Evolutionary conservation across 1,284 basidiomycete species (phyloP).

Genomic region (Hemileia vastatrix): DNA sequence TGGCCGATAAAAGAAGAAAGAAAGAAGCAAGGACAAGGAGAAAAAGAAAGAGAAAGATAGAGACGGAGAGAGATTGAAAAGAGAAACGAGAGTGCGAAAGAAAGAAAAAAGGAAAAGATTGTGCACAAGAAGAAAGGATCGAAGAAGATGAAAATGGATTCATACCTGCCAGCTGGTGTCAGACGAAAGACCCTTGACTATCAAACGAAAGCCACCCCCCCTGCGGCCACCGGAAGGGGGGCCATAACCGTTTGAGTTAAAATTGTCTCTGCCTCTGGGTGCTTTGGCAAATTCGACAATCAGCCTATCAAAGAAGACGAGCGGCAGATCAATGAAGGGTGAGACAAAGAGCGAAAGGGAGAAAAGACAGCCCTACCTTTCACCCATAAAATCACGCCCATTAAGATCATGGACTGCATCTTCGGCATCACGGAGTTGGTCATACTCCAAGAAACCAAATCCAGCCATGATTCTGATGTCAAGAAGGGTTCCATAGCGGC

Average conservation of each 20-base stretch:
- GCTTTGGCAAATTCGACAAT: slow-evolving; percentile 87
- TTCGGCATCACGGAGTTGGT: slow-evolving; percentile 65
- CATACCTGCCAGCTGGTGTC: slow-evolving; percentile 95
- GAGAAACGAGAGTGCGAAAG: slow-evolving; percentile 24
- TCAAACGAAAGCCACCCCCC: slow-evolving; percentile 63
- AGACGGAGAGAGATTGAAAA: slow-evolving; percentile 22
- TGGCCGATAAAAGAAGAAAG: not conserved
- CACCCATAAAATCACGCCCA: slow-evolving; percentile 75
- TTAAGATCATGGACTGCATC: slow-evolving; percentile 76
- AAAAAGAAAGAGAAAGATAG: slow-evolving; percentile 13
- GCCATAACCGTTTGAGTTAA: slow-evolving; percentile 44
- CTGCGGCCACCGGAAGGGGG: slow-evolving; percentile 54
- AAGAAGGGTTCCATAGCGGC: slow-evolving; percentile 69
- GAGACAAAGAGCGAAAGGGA: not conserved
- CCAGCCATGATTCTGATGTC: slow-evolving; percentile 91
- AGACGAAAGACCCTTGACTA: slow-evolving; percentile 73
- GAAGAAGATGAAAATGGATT: slow-evolving; percentile 18
- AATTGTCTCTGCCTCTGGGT: slow-evolving; percentile 62
- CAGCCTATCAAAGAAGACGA: slow-evolving; percentile 52
- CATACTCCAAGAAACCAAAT: slow-evolving; percentile 35
- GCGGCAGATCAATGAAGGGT: not conserved
- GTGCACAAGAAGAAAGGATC: slow-evolving; percentile 7
- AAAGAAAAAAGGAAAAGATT: slow-evolving; percentile 1
- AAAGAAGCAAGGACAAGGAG: not conserved
- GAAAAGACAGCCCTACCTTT: slow-evolving; percentile 54